A percentile compares a stretch with the other conserved stretches of the same genome.
These are phyloP conservation scores for Chenopodium album DNA, from an alignment of 148 eudicot genomes.

Conservation along the genomic window DNA sequence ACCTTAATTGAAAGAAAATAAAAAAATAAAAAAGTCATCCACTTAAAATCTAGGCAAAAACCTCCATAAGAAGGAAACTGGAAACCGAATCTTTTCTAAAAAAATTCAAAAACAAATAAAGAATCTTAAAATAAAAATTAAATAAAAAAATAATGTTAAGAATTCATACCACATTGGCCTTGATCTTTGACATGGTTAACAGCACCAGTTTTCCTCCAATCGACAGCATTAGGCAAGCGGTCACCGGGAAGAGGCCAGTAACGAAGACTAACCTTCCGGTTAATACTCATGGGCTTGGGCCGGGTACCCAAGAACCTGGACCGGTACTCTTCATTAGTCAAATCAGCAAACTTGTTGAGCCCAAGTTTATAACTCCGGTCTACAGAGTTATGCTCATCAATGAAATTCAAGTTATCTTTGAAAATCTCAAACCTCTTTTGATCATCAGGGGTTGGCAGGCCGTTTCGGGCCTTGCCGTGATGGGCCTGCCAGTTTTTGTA, in stretches of 20 bases:
- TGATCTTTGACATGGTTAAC: constrained; percentile 78
- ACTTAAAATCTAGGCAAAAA: neutral
- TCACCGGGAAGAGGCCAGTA: constrained; percentile 51
- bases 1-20: no score
- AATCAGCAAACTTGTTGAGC: constrained; percentile 75
- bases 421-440: constrained; percentile 60
- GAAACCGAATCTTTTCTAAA: neutral
- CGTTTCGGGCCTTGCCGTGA: constrained; percentile 70
- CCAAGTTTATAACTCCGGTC: constrained; percentile 61
- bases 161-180: constrained; percentile 69
- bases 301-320: constrained; percentile 57
- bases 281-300: constrained; percentile 41
- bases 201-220: constrained; percentile 81
- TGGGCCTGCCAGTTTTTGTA: constrained; percentile 61
- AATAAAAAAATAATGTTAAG: neutral
- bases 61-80: neutral
- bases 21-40: no score
- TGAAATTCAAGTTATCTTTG: constrained; percentile 68
- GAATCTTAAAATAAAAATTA: no score
- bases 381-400: constrained; percentile 61
- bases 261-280: constrained; percentile 45
- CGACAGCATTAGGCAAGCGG: constrained; percentile 58
- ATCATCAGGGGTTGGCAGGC: constrained; percentile 37
- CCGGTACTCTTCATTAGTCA: constrained; percentile 76
- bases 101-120: neutral